These are phyloP conservation scores for Geotrichum fermentans DNA, from an alignment of 1,139 yeast species.

Conservation along the genomic window DNA sequence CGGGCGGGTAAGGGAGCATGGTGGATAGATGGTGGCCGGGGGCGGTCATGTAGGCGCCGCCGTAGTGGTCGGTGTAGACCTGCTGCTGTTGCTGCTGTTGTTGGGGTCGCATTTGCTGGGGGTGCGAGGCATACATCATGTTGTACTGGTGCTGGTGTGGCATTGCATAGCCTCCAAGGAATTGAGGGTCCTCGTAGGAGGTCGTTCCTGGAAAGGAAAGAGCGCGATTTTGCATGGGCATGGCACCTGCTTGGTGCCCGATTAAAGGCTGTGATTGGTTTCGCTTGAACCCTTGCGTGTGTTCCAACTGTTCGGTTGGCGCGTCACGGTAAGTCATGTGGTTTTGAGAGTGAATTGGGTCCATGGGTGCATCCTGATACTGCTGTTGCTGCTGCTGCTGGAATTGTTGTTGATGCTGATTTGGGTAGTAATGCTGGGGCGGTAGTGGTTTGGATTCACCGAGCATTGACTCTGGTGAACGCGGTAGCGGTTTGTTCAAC, in stretches of 20 bases:
- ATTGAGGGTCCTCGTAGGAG: background rate
- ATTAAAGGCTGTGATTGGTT: background rate
- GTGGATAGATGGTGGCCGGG: background rate
- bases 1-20: background rate
- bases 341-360: background rate
- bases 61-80: background rate
- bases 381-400: constrained; percentile 10
- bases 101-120: constrained; percentile 4
- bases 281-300: background rate
- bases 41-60: background rate
- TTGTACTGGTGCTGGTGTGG: constrained; percentile 18
- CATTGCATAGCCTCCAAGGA: background rate
- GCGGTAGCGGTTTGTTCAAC: background rate
- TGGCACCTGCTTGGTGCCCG: background rate
- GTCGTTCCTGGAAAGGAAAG: background rate
- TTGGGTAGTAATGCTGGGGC: background rate
- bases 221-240: background rate
- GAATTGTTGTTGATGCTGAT: constrained; percentile 2
- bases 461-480: background rate
- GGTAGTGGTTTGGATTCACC: background rate
- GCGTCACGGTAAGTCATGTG: background rate
- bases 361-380: constrained; percentile 4
- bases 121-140: constrained; percentile 1
- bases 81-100: background rate
- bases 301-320: background rate